A percentile compares a stretch with the other conserved stretches of the same genome.
Conservation (phyloP, 805 yeast species). For the Ogataea angusta region DNA sequence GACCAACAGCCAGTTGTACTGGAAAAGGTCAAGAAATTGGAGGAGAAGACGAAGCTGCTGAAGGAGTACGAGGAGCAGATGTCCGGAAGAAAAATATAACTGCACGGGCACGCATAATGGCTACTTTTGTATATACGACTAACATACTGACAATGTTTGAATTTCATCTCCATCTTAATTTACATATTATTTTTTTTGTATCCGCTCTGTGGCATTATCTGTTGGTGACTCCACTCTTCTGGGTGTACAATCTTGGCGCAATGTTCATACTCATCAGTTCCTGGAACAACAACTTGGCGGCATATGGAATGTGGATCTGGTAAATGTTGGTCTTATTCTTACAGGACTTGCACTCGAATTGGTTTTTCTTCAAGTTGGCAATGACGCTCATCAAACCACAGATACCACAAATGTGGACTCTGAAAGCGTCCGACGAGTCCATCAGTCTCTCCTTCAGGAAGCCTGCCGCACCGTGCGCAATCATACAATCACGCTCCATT, state of each 20-base stretch:
- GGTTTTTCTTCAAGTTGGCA: slow-evolving; percentile 95
- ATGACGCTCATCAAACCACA: slow-evolving; percentile 98
- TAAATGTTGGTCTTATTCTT: slow-evolving; percentile 97
- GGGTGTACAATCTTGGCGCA: slow-evolving; percentile 96
- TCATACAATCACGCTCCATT: slow-evolving; percentile 99
- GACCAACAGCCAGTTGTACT: slow-evolving; percentile 62
- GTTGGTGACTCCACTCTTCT: slow-evolving; percentile 38
- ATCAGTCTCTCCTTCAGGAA: slow-evolving; percentile 95
- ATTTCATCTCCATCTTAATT: slow-evolving; percentile 2
- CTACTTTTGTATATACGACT: slow-evolving; percentile 3
- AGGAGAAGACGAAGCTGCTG: slow-evolving; percentile 23
- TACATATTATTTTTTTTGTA: slow-evolving; percentile 4
- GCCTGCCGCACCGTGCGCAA: slow-evolving; percentile 99
- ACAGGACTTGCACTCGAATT: slow-evolving; percentile 97
- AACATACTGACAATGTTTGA: neutral
- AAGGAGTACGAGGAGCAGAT: slow-evolving; percentile 27
- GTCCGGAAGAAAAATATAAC: slow-evolving; percentile 23
- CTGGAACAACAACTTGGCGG: slow-evolving; percentile 96
- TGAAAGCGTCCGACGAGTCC: slow-evolving; percentile 99
- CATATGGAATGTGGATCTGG: slow-evolving; percentile 97
- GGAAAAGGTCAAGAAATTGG: slow-evolving; percentile 40
- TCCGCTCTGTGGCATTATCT: slow-evolving; percentile 18
- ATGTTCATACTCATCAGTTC: slow-evolving; percentile 99
- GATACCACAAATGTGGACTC: slow-evolving; percentile 97
- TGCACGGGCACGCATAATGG: neutral